phyloP scores from a whole-genome alignment of 306 rosid species.

The Spatholobus suberectus region DNA sequence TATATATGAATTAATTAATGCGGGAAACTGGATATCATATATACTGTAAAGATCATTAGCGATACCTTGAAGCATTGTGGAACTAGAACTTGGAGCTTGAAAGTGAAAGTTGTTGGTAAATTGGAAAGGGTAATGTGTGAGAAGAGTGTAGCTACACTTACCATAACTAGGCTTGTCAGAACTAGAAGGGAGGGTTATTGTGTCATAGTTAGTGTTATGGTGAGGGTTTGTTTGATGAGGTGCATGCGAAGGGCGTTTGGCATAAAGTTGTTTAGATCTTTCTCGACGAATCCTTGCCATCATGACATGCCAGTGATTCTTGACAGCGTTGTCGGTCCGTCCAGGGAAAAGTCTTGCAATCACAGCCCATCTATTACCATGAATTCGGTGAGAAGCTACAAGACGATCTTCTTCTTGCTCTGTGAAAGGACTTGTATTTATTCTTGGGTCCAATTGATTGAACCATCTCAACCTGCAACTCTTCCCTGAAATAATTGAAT shows the following conservation, averaged over 20 bases:
- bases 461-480: constrained; percentile 98
- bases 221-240: background rate
- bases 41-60: too few species aligned
- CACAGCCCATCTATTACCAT: constrained; percentile 91
- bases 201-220: background rate
- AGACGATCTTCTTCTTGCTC: constrained; percentile 91
- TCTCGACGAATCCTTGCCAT: constrained; percentile 78
- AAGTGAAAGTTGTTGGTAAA: constrained; percentile 45
- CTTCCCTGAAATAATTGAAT: constrained; percentile 62
- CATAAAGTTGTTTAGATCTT: constrained; percentile 53
- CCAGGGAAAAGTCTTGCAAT: constrained; percentile 94
- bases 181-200: constrained; percentile 40
- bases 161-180: constrained; percentile 42
- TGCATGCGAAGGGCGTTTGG: constrained; percentile 31
- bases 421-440: constrained; percentile 77
- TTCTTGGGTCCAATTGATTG: constrained; percentile 90
- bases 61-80: constrained; percentile 49
- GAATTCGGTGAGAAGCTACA: constrained; percentile 71
- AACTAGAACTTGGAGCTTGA: constrained; percentile 43
- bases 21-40: background rate
- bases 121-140: constrained; percentile 43
- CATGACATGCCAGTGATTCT: constrained; percentile 97
- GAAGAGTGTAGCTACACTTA: constrained; percentile 27
- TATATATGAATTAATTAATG: background rate
- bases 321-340: constrained; percentile 90